Conservation (phyloP, 129 eudicot genomes). For the Flaveria robusta region DNA sequence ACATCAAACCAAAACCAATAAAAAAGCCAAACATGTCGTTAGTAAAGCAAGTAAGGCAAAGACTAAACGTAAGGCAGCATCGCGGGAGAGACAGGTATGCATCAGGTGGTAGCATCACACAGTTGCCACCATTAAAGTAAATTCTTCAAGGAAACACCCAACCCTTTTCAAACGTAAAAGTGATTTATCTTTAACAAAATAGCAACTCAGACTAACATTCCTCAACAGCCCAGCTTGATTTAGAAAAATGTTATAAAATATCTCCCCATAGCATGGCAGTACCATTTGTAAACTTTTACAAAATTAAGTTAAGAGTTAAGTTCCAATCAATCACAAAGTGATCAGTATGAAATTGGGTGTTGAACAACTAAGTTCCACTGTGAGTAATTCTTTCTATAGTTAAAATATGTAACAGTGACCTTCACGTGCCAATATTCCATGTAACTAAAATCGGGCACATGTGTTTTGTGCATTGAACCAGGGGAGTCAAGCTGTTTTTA, state of each 20-base stretch:
- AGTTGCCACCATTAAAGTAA: slow-evolving; percentile 86
- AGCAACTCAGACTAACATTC: background rate
- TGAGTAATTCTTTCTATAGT: too few relatives aligned
- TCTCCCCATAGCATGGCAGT: slow-evolving; percentile 3
- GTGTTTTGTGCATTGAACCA: too few relatives aligned
- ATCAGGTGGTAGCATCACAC: slow-evolving; percentile 88
- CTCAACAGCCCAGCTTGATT: slow-evolving; percentile 8
- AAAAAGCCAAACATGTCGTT: slow-evolving; percentile 39
- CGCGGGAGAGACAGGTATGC: too few relatives aligned
- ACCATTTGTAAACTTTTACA: background rate
- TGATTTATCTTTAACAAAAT: background rate
- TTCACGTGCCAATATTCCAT: too few relatives aligned
- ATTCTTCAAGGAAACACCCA: slow-evolving; percentile 6
- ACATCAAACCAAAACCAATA: slow-evolving; percentile 45
- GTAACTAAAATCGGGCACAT: too few relatives aligned
- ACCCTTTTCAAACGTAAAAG: background rate
- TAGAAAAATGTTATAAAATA: background rate
- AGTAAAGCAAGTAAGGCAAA: slow-evolving; percentile 43
- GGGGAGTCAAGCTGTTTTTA: too few relatives aligned
- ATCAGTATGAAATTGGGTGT: background rate
- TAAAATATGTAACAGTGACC: too few relatives aligned
- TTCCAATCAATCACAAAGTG: background rate
- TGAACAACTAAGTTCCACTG: too few relatives aligned
- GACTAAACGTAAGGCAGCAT: too few relatives aligned
- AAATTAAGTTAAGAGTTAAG: background rate